Evolutionary conservation across 345 rosid species (phyloP), one percentile per base, ranked within the genome.

Genomic region (Turritis glabra): DNA sequence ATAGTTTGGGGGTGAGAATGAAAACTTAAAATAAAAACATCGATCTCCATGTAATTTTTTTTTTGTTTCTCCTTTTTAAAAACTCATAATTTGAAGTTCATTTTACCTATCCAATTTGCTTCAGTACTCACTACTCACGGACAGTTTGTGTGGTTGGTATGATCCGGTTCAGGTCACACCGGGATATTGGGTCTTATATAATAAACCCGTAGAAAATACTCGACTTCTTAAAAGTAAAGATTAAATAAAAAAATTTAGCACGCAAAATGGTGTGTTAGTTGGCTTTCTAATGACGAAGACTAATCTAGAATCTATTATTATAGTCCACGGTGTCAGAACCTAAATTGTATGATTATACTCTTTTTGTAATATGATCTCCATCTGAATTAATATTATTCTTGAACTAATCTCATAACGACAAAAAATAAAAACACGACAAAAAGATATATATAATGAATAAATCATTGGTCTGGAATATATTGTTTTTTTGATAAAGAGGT

Each of bases 1-100:
- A 65, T 78, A 78, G 77, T 72, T 58, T 66, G 77, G 77, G 66
- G 80, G 35, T 43, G 69, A 56, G 67, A 72, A 58, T 66, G 73
- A 58, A 53, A 77, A 72, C 77, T 18, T 47, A 12, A 7, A 64
- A 77, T 71, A 71, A 77, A 18, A 40, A 22, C 67, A 48, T 40
- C 21, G 3, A 69, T 64, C 72, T 56, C 46, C 73, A n/a, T 71
- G 73, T 57, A 65, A 40, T 57, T 48, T 30, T 54, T 71, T 19
- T 69, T 55, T 41, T 50, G 44, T 58, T 58, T 17, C 35, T 43
- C 11, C 10, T 30, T 60, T 17, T 29, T 17, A 32, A 23, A 54
- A 62, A 58, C 21, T 26, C n/a, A 38, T 46, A 3, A 19, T 53
- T 46, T 77, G 10, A 41, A 47, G 12, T 46, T 64, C 12, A 25